Percentiles rank a stretch among this genome's conserved stretches.
Evolutionary conservation across 2,329 filamentous ascomycete genomes (phyloP).

Genomic region (Dichotomopilus funicola): DNA sequence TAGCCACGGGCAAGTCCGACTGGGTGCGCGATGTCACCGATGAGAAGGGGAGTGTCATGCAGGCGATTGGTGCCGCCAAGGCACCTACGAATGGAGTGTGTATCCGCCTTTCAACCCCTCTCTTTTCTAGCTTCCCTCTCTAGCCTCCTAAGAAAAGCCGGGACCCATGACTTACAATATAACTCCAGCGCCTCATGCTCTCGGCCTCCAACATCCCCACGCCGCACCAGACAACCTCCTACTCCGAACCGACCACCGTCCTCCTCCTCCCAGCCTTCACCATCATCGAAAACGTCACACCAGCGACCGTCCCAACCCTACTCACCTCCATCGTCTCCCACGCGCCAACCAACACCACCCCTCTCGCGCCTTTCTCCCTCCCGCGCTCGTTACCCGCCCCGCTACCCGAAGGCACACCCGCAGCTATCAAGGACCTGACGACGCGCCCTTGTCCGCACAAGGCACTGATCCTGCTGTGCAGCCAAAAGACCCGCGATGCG

Average conservation of each 20-base stretch:
- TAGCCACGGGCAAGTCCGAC: slow-evolving; percentile 92
- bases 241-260: slow-evolving; percentile 66
- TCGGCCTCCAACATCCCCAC: slow-evolving; percentile 88
- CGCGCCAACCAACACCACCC: slow-evolving; percentile 66
- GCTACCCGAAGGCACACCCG: slow-evolving; percentile 25
- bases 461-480: slow-evolving; percentile 87
- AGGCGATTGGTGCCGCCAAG: slow-evolving; percentile 56
- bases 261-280: slow-evolving; percentile 81
- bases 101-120: slow-evolving; percentile 15
- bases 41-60: slow-evolving; percentile 80
- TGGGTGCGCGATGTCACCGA: slow-evolving; percentile 87
- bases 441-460: slow-evolving; percentile 70
- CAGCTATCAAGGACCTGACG: slow-evolving; percentile 29
- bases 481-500: slow-evolving; percentile 87
- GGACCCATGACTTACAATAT: neutral
- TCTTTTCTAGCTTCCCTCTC: neutral
- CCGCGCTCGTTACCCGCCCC: slow-evolving; percentile 30
- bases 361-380: slow-evolving; percentile 41
- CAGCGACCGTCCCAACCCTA: slow-evolving; percentile 63
- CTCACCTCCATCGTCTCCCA: slow-evolving; percentile 63
- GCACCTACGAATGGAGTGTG: slow-evolving; percentile 63
- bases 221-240: slow-evolving; percentile 57
- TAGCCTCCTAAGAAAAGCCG: neutral
- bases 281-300: slow-evolving; percentile 76
- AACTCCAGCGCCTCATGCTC: slow-evolving; percentile 68